Percentiles rank a stretch among this genome's conserved stretches.
These are phyloP conservation scores for Abrus pulchellus DNA, from an alignment of 306 rosid species.

Conservation along the genomic window DNA sequence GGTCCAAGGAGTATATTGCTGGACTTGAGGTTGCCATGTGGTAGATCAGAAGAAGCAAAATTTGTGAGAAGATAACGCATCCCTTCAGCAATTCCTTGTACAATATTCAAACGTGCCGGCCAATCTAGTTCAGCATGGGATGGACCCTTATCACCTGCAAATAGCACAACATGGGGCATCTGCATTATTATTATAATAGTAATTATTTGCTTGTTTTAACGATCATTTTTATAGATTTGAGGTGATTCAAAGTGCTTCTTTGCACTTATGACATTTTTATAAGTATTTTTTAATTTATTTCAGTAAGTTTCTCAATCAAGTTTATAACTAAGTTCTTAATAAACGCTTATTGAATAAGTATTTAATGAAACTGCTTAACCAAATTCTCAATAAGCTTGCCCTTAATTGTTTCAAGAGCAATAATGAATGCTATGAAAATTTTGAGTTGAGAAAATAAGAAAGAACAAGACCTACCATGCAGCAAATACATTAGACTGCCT, in stretches of 20 bases:
- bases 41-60: slow-evolving; percentile 54
- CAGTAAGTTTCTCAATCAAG: too few species aligned
- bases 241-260: too few species aligned
- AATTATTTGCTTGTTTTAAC: too few species aligned
- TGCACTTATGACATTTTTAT: too few species aligned
- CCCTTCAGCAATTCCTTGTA: slow-evolving; percentile 78
- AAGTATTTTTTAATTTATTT: too few species aligned
- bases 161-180: not conserved
- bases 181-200: too few species aligned
- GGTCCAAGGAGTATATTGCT: slow-evolving; percentile 78
- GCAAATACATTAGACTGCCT: slow-evolving; percentile 64
- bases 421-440: not conserved
- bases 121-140: slow-evolving; percentile 69
- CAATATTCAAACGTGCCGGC: slow-evolving; percentile 68
- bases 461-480: slow-evolving; percentile 63
- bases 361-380: not conserved
- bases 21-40: slow-evolving; percentile 91
- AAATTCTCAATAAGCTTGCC: not conserved
- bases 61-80: slow-evolving; percentile 63
- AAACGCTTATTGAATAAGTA: not conserved
- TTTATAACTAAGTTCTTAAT: not conserved
- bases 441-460: not conserved
- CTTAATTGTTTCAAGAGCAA: not conserved
- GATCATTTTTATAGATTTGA: too few species aligned
- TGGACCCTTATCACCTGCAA: slow-evolving; percentile 76